phyloP scores from a whole-genome alignment of 805 yeast genomes.

The Metschnikowia baotianmanensis region DNA sequence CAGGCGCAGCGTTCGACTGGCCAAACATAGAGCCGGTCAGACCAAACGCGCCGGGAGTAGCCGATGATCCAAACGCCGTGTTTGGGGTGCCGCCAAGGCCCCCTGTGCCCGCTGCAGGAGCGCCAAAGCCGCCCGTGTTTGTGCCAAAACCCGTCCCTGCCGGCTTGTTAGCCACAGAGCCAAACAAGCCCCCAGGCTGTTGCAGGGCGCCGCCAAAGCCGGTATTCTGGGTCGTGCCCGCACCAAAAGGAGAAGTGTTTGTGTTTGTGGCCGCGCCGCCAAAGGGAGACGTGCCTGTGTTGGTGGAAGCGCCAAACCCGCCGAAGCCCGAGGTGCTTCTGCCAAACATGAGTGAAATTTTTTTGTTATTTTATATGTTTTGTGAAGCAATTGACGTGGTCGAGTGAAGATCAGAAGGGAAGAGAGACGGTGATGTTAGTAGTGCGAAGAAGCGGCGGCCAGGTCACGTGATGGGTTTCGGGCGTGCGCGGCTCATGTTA shows the following conservation, averaged over 20 bases:
- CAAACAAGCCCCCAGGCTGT: conserved; percentile 11
- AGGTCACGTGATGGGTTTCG: too few relatives aligned
- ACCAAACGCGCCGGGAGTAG: conserved; percentile 8
- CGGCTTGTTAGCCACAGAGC: conserved; percentile 19
- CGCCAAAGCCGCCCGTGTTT: conserved; percentile 11
- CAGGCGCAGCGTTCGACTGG: conserved; percentile 17
- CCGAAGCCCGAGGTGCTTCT: conserved; percentile 51
- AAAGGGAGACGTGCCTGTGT: conserved; percentile 16
- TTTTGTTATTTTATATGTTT: background rate
- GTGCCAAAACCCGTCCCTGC: conserved; percentile 38
- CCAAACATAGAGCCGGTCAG: conserved; percentile 37
- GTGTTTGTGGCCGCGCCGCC: conserved; percentile 10
- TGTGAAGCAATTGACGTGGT: background rate
- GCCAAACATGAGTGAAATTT: conserved; percentile 42
- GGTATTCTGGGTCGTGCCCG: conserved; percentile 13
- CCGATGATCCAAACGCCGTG: conserved; percentile 12
- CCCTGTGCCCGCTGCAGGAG: conserved; percentile 26
- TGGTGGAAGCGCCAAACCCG: conserved; percentile 37
- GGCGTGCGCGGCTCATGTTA: too few relatives aligned
- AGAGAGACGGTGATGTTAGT: too few relatives aligned
- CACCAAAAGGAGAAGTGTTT: conserved; percentile 19
- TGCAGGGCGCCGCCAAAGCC: conserved; percentile 18
- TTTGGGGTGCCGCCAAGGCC: conserved; percentile 21
- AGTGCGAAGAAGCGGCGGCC: too few relatives aligned
- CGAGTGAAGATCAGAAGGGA: background rate